These are phyloP conservation scores for Phyllosticta capitalensis DNA, from an alignment of 2,329 filamentous ascomycete genomes.

Conservation along the genomic window DNA sequence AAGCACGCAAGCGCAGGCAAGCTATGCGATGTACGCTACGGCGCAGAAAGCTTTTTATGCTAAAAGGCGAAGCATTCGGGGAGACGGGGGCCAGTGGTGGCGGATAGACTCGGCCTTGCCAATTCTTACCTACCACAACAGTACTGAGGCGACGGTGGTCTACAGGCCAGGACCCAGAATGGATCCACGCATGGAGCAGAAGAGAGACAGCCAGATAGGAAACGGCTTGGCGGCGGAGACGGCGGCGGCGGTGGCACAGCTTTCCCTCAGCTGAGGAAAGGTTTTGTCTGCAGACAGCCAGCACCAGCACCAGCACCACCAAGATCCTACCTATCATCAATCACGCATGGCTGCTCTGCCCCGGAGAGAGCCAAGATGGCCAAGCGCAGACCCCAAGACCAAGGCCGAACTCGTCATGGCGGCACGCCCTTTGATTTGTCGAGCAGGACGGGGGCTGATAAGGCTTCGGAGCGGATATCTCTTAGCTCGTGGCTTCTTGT, in stretches of 20 bases:
- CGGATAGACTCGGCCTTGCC: neutral
- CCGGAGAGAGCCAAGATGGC: neutral
- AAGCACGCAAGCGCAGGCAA: neutral
- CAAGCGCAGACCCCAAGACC: neutral
- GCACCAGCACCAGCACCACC: no score
- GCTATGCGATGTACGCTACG: neutral
- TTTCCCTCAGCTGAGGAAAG: neutral
- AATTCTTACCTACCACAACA: neutral
- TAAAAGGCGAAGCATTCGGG: neutral
- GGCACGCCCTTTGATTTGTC: neutral
- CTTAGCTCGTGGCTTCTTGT: neutral
- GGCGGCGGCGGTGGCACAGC: neutral
- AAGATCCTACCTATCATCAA: neutral
- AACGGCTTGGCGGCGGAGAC: neutral
- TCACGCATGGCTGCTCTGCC: neutral
- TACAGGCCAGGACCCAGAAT: neutral
- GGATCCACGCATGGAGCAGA: neutral
- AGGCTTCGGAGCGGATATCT: neutral
- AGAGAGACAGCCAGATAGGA: neutral
- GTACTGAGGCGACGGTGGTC: neutral
- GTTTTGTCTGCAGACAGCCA: neutral
- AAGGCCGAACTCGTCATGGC: neutral
- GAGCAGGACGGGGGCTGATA: neutral
- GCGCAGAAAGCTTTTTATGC: neutral
- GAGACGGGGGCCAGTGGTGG: neutral